Evolutionary conservation across 768 basidiomycete genomes (phyloP).

Genomic region (Lactarius evosmus): DNA sequence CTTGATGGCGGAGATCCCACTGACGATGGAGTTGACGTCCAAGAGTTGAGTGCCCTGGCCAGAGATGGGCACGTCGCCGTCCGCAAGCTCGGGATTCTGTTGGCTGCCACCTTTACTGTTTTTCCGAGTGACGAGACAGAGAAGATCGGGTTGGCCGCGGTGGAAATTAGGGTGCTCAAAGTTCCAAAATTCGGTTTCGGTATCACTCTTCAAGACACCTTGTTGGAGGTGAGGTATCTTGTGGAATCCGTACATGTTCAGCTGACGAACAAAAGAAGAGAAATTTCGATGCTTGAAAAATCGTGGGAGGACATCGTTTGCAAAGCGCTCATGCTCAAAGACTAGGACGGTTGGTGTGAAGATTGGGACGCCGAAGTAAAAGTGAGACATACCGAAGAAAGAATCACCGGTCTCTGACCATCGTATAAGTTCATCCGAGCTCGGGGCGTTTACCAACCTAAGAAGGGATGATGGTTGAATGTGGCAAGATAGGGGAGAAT

Average conservation of each 20-base stretch:
- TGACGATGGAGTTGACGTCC: constrained; percentile 76
- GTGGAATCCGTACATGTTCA: constrained; percentile 97
- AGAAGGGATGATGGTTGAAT: constrained; percentile 14
- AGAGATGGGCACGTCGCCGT: constrained; percentile 22
- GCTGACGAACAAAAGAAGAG: constrained; percentile 84
- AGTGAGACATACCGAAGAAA: constrained; percentile 66
- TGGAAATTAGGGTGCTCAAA: constrained; percentile 90
- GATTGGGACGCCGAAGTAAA: constrained; percentile 9
- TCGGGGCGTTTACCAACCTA: constrained; percentile 90
- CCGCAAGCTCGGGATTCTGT: constrained; percentile 15
- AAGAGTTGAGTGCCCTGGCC: constrained; percentile 51
- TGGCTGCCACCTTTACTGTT: constrained; percentile 35
- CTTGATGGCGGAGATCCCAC: constrained; percentile 81
- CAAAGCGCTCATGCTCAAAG: constrained; percentile 87
- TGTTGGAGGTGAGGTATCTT: constrained; percentile 95
- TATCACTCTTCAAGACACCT: constrained; percentile 82
- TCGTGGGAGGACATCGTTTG: constrained; percentile 80
- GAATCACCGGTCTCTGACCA: constrained; percentile 92
- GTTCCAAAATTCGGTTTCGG: constrained; percentile 83
- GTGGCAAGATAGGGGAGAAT: constrained; percentile 21
- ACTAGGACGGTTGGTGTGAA: constrained; percentile 46
- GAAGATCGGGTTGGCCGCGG: constrained; percentile 82
- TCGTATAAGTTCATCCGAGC: constrained; percentile 78
- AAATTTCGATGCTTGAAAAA: constrained; percentile 99
- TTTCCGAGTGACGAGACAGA: constrained; percentile 87